Base-by-base conservation (phyloP, 768 basidiomycete species). In the Mycena kentingensis region DNA sequence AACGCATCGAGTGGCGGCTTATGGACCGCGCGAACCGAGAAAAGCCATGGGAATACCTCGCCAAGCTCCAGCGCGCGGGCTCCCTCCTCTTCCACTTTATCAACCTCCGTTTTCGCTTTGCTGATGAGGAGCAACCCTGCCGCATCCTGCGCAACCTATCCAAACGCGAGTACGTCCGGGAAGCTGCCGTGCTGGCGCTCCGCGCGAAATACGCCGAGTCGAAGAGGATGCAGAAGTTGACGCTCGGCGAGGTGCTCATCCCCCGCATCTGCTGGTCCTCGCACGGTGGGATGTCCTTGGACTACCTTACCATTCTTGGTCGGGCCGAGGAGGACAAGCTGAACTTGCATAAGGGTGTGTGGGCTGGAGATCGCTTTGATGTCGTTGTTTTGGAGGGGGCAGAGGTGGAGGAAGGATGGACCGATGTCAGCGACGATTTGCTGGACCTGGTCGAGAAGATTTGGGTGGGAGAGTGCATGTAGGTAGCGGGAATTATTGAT, bases 281-380 rank as follows among this genome's bases (percentile, higher is more conserved):
- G 18, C 44, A 54, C 46, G 4, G 5, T 1, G 38, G 31, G 3
- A 34, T 26, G 8, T 16, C 36, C 3, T 39, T 43, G 31, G 1
- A 13, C 3, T 46, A 37, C 12, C 7, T 7, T 19, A 19, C 13
- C 12, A 5, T 24, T 12, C 12, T 6, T 5, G 24, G 21, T 24
- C n/a, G n/a, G n/a, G n/a, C n/a, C n/a, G n/a, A n/a, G n/a, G 19
- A 7, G 7, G 18, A 37, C 11, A 36, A 32, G 5, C 31, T 21
- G 15, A 22, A 19, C 22, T 31, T 55, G 11, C 54, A 51, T 32
- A 43, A 19, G 5, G 54, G 54, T 0, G 52, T 37, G 13, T 59
- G 58, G 58, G 50, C 50, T 0, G 50, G 58, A 1, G 50, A 59
- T 19, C 49, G 58, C 0, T 59, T 59, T 16, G 49, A 58, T 31